Base-by-base conservation (phyloP, 805 yeast species). In the Saccharomycodes ludwigii region DNA sequence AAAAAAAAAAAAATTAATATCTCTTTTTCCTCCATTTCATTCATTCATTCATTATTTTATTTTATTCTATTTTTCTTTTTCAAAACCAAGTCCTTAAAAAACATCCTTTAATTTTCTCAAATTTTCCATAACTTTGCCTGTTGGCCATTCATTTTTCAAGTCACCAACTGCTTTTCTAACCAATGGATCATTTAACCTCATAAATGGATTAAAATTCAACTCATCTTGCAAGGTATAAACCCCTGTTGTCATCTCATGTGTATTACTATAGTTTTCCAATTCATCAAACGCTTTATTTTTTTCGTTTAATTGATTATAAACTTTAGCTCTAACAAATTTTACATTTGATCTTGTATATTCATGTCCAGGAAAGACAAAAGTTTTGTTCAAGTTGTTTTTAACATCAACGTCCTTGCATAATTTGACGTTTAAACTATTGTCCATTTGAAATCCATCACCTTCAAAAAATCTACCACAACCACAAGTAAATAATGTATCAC, bases 381-480 rank as follows among this genome's bases (percentile, higher is more conserved):
- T 84, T 5, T 26, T 31, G 17, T 27, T 27, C 54, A 49, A 50
- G 26, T 52, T 44, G 13, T 47, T 35, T 21, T 47, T 47, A 5
- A 50, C 47, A 7, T 73, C 77, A 14, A 59, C 55, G 1, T 94
- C 86, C 18, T 47, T 44, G 3, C 66, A 78, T 37, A 91, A 61
- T 8, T 67, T 58, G 13, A 59, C 52, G 43, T 72, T 74, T 45
- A 91, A 63, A 0, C 94, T 69, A 1, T 43, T 40, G 42, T 77
- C 69, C 99, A 91, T 91, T 49, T 91, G 78, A 24, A 55, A 57
- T 1, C 86, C 85, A 9, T 67, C 63, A 3, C 98, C 98, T 58
- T 91, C 99, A 50, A 91, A 91, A 57, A 91, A 91, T 33, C 97
- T 66, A 8, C 99, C 99, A 52, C 96, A 86, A 2, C 99, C 99